Base-by-base conservation (phyloP, 139 green algal genomes). In the Astrephomene gubernaculifera region DNA sequence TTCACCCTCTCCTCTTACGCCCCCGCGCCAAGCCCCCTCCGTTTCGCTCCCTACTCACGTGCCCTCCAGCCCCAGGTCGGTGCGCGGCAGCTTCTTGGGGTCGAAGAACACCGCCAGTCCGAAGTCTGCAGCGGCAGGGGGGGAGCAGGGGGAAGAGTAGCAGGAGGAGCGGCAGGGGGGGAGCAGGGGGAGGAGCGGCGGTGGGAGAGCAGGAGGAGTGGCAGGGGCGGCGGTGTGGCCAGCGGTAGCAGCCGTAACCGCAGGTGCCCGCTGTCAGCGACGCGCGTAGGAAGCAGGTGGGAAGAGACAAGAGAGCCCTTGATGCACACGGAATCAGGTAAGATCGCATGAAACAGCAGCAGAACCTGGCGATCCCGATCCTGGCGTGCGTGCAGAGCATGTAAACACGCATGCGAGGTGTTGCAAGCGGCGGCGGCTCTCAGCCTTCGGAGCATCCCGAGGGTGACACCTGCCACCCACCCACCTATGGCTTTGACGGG, bases 401-500 rank as follows among this genome's bases (percentile, higher is more conserved):
- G n/a, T n/a, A n/a, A n/a, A n/a, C n/a, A n/a, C n/a, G n/a, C 49
- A 57, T 12, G 49, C 49, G 49, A 57, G 49, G 49, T 57, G 49
- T 25, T 57, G 14, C 12, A 17, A 57, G 17, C 49, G 17, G 49
- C 49, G 17, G 49, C 49, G 17, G 49, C 49, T 25, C 49, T 12
- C 12, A 12, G 49, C 49, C 12, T 57, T 12, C 12, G 49, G 49
- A 17, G 49, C 12, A 57, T n/a, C n/a, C n/a, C n/a, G n/a, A n/a
- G n/a, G n/a, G n/a, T n/a, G n/a, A n/a, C n/a, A n/a, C n/a, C n/a
- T n/a, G n/a, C n/a, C n/a, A n/a, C n/a, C n/a, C 22, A 75, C 68
- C 21, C 68, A 93, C 90, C 92, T n/a, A 98, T 97, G 43, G 95
- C 96, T 86, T 98, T 98, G 64, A 98, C 76, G 4, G 91, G 95